Evolutionary conservation across 2,329 filamentous ascomycete species (phyloP).

Genomic region (Pseudogymnoascus sp.): DNA sequence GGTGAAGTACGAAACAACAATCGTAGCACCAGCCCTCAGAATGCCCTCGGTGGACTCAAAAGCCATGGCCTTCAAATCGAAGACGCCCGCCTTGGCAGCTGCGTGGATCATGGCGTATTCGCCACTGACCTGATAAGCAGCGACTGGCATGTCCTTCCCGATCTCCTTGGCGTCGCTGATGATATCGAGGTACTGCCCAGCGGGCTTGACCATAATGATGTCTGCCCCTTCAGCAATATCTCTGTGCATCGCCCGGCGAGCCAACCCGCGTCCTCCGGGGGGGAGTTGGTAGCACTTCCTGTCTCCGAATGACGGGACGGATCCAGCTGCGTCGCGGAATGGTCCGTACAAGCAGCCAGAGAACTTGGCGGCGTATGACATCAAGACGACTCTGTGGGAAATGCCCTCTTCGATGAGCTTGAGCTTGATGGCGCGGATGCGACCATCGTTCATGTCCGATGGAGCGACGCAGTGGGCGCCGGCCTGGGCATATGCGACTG

Average conservation of each 20-base stretch:
- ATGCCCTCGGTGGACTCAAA: slow-evolving; percentile 94
- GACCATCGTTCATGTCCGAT: slow-evolving; percentile 98
- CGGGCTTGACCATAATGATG: slow-evolving; percentile 99
- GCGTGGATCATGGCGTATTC: slow-evolving; percentile 98
- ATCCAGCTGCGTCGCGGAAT: slow-evolving; percentile 93
- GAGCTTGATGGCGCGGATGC: slow-evolving; percentile 94
- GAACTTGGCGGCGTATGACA: slow-evolving; percentile 99
- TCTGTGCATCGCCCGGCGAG: slow-evolving; percentile 78
- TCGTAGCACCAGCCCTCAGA: slow-evolving; percentile 82
- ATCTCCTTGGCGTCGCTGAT: slow-evolving; percentile 96
- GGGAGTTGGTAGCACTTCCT: slow-evolving; percentile 95
- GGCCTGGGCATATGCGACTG: slow-evolving; percentile 91
- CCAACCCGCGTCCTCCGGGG: slow-evolving; percentile 83
- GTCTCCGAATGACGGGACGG: slow-evolving; percentile 85
- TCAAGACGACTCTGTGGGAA: slow-evolving; percentile 81
- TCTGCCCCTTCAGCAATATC: slow-evolving; percentile 93
- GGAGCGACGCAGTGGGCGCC: slow-evolving; percentile 96
- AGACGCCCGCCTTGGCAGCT: slow-evolving; percentile 89
- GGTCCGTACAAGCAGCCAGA: slow-evolving; percentile 93
- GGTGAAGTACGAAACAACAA: slow-evolving; percentile 90
- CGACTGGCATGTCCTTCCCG: slow-evolving; percentile 82
- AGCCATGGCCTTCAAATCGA: slow-evolving; percentile 89
- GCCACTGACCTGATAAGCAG: slow-evolving; percentile 93
- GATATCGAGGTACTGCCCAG: slow-evolving; percentile 91
- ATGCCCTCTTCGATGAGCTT: slow-evolving; percentile 95